A percentile compares a stretch with the other conserved stretches of the same genome.
Evolutionary conservation across 139 green algal species (phyloP).

Genomic region (Auxenochlorella pyrenoidosa): DNA sequence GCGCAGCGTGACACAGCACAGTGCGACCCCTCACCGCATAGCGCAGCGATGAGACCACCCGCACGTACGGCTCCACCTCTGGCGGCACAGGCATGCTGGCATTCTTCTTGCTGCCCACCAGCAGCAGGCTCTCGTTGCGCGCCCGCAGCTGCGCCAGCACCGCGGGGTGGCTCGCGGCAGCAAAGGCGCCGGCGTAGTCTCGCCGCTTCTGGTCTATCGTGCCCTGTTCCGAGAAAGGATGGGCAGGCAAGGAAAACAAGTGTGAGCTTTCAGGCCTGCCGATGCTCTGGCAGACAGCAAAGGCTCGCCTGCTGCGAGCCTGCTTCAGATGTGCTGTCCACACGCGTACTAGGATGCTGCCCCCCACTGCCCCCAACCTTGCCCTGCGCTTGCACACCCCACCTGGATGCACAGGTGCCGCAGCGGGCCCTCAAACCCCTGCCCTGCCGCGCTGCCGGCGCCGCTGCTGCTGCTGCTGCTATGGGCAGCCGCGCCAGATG

Average conservation of each 20-base stretch:
- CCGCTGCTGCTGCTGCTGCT: not conserved
- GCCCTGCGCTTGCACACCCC: not conserved
- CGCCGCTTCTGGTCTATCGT: not conserved
- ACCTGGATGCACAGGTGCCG: conserved; percentile 25
- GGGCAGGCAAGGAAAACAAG: no score
- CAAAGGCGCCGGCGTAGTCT: not conserved
- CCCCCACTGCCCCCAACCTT: no score
- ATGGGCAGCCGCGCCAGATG: not conserved
- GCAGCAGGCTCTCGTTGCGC: not conserved
- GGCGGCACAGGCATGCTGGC: not conserved
- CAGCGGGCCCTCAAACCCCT: not conserved
- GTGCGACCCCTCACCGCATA: not conserved
- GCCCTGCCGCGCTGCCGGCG: not conserved
- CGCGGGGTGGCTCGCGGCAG: not conserved
- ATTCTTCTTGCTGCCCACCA: not conserved
- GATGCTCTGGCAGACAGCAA: no score
- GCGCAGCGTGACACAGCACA: not conserved
- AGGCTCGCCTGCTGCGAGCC: no score
- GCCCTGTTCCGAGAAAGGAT: not conserved
- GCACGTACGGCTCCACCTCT: not conserved
- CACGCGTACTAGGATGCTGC: no score
- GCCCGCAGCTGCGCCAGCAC: not conserved
- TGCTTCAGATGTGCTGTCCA: no score
- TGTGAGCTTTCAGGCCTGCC: not conserved
- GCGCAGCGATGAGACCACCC: not conserved